phyloP scores from a whole-genome alignment of 140 eudicot species.

The Cichorium intybus region DNA sequence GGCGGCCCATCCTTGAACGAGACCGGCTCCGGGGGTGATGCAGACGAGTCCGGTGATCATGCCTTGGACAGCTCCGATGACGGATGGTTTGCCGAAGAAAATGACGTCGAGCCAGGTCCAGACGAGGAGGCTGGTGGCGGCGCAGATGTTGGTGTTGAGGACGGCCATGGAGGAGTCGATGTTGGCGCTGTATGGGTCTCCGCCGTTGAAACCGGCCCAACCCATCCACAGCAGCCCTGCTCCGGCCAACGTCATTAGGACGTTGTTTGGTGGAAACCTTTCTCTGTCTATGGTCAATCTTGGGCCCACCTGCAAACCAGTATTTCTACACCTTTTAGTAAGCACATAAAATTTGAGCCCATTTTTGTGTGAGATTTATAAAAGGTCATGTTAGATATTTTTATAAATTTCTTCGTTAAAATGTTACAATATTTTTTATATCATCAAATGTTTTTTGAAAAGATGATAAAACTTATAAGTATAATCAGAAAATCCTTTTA shows the following conservation, averaged over 20 bases:
- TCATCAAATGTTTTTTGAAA: too few relatives aligned
- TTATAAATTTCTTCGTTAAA: too few relatives aligned
- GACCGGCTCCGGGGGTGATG: conserved; percentile 85
- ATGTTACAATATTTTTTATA: too few relatives aligned
- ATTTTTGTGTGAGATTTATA: too few relatives aligned
- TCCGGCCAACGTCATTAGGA: conserved; percentile 61
- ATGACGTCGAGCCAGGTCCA: conserved; percentile 78
- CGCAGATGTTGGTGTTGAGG: conserved; percentile 71
- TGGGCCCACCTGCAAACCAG: conserved; percentile 60
- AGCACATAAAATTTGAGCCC: too few relatives aligned
- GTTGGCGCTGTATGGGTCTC: conserved; percentile 72
- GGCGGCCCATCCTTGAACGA: conserved; percentile 88
- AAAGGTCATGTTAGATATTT: too few relatives aligned
- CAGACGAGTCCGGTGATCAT: conserved; percentile 85
- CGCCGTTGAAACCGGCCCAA: conserved; percentile 88
- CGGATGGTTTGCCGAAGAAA: conserved; percentile 69
- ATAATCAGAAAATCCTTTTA: too few relatives aligned
- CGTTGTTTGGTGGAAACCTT: conserved; percentile 77
- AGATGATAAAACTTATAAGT: too few relatives aligned
- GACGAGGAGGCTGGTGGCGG: conserved; percentile 75
- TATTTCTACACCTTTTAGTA: background rate
- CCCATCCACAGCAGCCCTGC: conserved; percentile 91
- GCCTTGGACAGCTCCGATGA: conserved; percentile 81
- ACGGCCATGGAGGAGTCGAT: conserved; percentile 76
- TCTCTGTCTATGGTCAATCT: conserved; percentile 51